Base-by-base conservation (phyloP, 352 stramenopile genomes). In the Globisporangium nodosum region DNA sequence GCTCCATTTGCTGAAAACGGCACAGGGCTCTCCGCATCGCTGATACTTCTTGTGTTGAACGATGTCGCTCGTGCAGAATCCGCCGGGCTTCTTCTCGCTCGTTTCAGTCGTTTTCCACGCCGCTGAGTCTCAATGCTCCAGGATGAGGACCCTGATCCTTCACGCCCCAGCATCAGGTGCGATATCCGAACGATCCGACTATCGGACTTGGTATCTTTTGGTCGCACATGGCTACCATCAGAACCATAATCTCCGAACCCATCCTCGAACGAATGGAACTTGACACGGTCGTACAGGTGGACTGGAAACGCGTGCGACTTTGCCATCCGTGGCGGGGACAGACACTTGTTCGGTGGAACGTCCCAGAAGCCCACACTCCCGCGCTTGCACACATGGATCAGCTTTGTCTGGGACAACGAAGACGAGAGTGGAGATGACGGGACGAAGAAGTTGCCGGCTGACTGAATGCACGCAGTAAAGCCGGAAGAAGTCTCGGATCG, bases 281-380 rank as follows among this genome's bases (percentile, higher is more conserved):
- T 64, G 15, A 75, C 61, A 5, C 48, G 60, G 3, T 76, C 68
- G 39, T 67, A 73, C 35, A 63, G 6, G 39, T 62, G 46, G 27
- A 58, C 35, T 6, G 65, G 53, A 20, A 60, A 35, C 6, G 49
- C 46, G 37, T 51, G 37, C 2, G 61, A 58, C 49, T 59, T 63
- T 12, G 60, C 30, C 49, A 63, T 66, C 24, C 63, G 50, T 11
- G 64, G 62, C 5, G 70, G 61, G 21, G 70, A 76, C 15, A 61
- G 20, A 16, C 54, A 50, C 35, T 57, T 68, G 27, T 30, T 53
- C n/a, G 42, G 16, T 15, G 74, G 68, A n/a, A 87, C 60, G 52
- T 59, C 74, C 77, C 78, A 89, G 37, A 73, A 73, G 0, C 76
- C 78, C 6, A 91, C 49, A 51, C 69, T 78, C 37, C 81, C 81